Percentiles rank a stretch among this genome's conserved stretches.
Evolutionary conservation across 2,329 filamentous ascomycete genomes (phyloP).

Genomic region (Dothideomycetidae sp.): DNA sequence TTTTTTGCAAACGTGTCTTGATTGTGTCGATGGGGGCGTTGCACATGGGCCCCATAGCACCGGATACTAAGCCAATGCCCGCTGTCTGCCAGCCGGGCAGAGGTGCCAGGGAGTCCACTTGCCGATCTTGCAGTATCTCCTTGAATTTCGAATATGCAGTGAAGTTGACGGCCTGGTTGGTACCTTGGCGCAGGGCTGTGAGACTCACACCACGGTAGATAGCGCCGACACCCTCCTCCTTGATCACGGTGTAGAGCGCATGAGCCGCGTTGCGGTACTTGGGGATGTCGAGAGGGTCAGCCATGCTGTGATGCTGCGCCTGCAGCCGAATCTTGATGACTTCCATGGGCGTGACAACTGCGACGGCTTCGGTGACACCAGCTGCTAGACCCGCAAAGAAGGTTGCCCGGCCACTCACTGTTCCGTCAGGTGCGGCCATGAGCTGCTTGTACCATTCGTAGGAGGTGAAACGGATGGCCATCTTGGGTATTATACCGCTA

Average conservation of each 20-base stretch:
- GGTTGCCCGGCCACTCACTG: slow-evolving; percentile 56
- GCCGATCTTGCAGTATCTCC: slow-evolving; percentile 54
- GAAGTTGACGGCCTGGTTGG: slow-evolving; percentile 98
- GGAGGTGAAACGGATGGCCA: slow-evolving; percentile 97
- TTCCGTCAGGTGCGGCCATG: slow-evolving; percentile 53
- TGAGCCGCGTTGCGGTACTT: slow-evolving; percentile 94
- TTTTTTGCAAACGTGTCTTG: slow-evolving; percentile 91
- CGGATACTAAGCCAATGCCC: slow-evolving; percentile 74
- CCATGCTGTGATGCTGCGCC: slow-evolving; percentile 95
- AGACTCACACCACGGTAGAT: slow-evolving; percentile 88
- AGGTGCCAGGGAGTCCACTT: slow-evolving; percentile 52
- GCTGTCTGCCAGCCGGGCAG: slow-evolving; percentile 85
- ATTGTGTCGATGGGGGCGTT: slow-evolving; percentile 98
- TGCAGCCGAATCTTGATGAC: slow-evolving; percentile 97
- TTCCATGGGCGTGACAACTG: slow-evolving; percentile 96
- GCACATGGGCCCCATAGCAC: slow-evolving; percentile 88
- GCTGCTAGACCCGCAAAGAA: slow-evolving; percentile 76
- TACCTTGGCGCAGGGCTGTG: slow-evolving; percentile 85
- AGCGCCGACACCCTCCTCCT: slow-evolving; percentile 76
- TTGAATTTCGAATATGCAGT: slow-evolving; percentile 95
- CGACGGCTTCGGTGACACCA: slow-evolving; percentile 90
- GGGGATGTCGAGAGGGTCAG: slow-evolving; percentile 85
- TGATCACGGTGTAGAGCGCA: slow-evolving; percentile 71
- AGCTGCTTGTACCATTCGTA: slow-evolving; percentile 91
- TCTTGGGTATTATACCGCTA: slow-evolving; percentile 94